A percentile compares a stretch with the other conserved stretches of the same genome.
Evolutionary conservation across 768 basidiomycete genomes (phyloP).

Genomic region (Dendrothele bispora): DNA sequence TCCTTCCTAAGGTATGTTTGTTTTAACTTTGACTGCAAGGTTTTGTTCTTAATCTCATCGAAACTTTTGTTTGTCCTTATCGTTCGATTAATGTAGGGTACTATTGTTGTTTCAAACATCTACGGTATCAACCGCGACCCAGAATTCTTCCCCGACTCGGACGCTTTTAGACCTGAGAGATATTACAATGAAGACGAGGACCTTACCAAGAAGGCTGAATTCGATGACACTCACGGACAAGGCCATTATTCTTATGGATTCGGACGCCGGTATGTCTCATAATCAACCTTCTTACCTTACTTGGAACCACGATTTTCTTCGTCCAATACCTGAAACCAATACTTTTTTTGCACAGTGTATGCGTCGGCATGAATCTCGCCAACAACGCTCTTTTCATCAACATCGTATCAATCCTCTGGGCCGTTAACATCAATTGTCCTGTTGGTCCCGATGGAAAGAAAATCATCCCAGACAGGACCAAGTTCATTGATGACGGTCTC

Average conservation of each 20-base stretch:
- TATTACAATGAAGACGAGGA: conserved; percentile 19
- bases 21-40: conserved; percentile 30
- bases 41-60: conserved; percentile 11
- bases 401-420: conserved; percentile 17
- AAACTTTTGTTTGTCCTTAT: no score
- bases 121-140: conserved; percentile 26
- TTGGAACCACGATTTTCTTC: not conserved
- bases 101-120: not conserved
- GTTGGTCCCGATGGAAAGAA: conserved; percentile 5
- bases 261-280: conserved; percentile 13
- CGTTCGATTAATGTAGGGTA: no score
- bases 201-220: not conserved
- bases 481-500: conserved; percentile 8
- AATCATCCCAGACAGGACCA: conserved; percentile 8
- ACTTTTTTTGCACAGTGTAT: conserved; percentile 11
- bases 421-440: conserved; percentile 13
- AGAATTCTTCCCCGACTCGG: conserved; percentile 24
- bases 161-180: conserved; percentile 27
- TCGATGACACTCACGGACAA: not conserved
- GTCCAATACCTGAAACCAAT: not conserved
- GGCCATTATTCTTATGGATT: conserved; percentile 7
- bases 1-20: conserved; percentile 32
- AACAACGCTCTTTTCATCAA: conserved; percentile 18
- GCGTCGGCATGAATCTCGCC: conserved; percentile 20
- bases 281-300: not conserved